Conservation (phyloP, 768 basidiomycete genomes). For the Leccinum disarticulatum region DNA sequence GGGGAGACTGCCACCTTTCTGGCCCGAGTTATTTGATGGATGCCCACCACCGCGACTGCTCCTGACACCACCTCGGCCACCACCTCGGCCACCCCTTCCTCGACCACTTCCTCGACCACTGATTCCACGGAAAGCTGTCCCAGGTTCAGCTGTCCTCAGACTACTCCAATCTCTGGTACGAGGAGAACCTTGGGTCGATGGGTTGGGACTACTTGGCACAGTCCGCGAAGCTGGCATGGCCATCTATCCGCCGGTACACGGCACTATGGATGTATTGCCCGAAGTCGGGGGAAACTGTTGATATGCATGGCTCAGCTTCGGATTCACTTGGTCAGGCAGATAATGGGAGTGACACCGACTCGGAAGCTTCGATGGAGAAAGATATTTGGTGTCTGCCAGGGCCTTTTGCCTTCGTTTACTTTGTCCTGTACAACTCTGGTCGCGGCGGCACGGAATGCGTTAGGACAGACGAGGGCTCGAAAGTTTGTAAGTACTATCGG, state of each 20-base stretch:
- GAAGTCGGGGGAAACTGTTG: slow-evolving; percentile 8
- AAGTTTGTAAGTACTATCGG: background rate
- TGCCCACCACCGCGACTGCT: slow-evolving; percentile 31
- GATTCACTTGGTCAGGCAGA: slow-evolving; percentile 1
- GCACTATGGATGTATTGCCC: slow-evolving; percentile 1
- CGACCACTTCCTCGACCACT: slow-evolving; percentile 38
- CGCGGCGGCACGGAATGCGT: background rate
- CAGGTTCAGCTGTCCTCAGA: slow-evolving; percentile 42
- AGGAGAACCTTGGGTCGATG: slow-evolving; percentile 31
- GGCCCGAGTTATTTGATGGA: slow-evolving; percentile 21
- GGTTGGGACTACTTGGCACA: slow-evolving; percentile 26
- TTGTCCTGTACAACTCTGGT: background rate
- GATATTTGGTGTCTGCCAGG: background rate
- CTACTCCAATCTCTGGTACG: slow-evolving; percentile 44
- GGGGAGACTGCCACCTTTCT: slow-evolving; percentile 24
- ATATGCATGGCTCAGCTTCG: slow-evolving; percentile 13
- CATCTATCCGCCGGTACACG: slow-evolving; percentile 33
- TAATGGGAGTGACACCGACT: slow-evolving; percentile 14
- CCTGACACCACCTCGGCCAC: slow-evolving; percentile 34
- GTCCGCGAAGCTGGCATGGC: slow-evolving; percentile 39
- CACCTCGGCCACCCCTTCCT: slow-evolving; percentile 39
- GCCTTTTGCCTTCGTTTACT: background rate
- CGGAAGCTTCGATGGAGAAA: background rate
- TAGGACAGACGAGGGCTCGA: background rate
- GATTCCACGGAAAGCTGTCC: slow-evolving; percentile 47